Conservation (phyloP, 257 asterid genomes). For the Voacanga thouarsii region DNA sequence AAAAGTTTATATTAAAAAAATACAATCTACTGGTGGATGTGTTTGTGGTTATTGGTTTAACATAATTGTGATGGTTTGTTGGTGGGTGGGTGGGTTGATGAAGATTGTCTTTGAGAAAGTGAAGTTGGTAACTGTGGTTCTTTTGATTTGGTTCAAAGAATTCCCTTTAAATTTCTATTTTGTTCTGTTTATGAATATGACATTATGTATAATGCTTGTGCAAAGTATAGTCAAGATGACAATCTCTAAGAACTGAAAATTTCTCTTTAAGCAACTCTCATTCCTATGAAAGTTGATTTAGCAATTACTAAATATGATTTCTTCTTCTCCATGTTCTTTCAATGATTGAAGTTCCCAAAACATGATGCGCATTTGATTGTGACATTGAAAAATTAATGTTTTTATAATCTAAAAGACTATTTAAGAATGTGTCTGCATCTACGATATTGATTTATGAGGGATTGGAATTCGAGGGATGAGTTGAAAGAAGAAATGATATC, state of each 20-base stretch:
- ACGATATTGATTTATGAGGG: neutral
- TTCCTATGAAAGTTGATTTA: neutral
- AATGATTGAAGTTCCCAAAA: neutral
- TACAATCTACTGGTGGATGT: too few relatives aligned
- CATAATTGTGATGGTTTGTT: too few relatives aligned
- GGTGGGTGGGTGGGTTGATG: too few relatives aligned
- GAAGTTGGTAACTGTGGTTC: too few relatives aligned
- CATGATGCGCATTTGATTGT: neutral
- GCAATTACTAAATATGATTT: neutral
- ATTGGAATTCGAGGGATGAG: conserved; percentile 6
- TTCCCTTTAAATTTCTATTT: too few relatives aligned
- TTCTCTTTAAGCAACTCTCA: neutral
- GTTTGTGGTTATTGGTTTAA: too few relatives aligned
- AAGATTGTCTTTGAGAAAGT: too few relatives aligned
- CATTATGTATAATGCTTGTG: too few relatives aligned
- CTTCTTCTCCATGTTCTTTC: neutral
- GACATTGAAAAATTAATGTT: neutral
- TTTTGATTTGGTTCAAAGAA: too few relatives aligned
- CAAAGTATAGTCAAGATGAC: neutral
- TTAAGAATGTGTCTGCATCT: neutral
- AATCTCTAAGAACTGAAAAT: too few relatives aligned
- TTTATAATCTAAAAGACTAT: neutral
- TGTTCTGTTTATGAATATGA: too few relatives aligned
- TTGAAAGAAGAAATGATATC: conserved; percentile 39
- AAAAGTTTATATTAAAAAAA: too few relatives aligned